Conservation (phyloP, 2,329 filamentous ascomycete genomes). For the Calonectria hawksworthii region DNA sequence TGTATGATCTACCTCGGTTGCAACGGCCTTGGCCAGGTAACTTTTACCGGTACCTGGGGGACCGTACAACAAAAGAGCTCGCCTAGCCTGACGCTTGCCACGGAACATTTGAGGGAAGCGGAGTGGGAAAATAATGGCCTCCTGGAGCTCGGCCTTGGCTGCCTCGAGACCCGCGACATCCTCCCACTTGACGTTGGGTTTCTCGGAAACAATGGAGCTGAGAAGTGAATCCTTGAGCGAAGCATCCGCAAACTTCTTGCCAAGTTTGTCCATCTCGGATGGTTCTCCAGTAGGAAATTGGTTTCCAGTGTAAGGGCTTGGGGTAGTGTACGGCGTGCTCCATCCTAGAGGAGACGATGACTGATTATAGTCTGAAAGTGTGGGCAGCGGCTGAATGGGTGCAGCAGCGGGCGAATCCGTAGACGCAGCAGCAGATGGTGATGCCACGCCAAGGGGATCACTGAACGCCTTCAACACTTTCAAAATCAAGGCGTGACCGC, state of each 20-base stretch:
- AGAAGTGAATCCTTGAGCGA: conserved; percentile 21
- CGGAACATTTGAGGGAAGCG: conserved; percentile 31
- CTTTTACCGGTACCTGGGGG: conserved; percentile 29
- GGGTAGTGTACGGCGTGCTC: background rate
- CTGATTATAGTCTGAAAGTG: background rate
- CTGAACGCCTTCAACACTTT: background rate
- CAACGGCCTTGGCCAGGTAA: conserved; percentile 28
- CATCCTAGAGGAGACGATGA: background rate
- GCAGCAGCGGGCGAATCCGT: too few relatives aligned
- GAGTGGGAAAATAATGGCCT: conserved; percentile 27
- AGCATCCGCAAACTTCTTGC: conserved; percentile 19
- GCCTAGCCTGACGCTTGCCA: conserved; percentile 21
- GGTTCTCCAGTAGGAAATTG: background rate
- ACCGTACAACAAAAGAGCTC: conserved; percentile 24
- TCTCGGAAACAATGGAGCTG: conserved; percentile 21
- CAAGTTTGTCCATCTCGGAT: conserved; percentile 17
- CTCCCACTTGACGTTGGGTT: conserved; percentile 29
- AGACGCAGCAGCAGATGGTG: background rate
- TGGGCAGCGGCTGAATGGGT: background rate
- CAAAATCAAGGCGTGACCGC: conserved; percentile 7
- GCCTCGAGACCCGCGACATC: conserved; percentile 24
- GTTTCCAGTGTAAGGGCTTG: background rate
- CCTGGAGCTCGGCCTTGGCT: conserved; percentile 27
- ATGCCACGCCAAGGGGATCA: background rate
- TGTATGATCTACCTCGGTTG: conserved; percentile 21